Evolutionary conservation across 2,329 filamentous ascomycete genomes (phyloP), one percentile per base, ranked within the genome.

Genomic region (Apiospora marii): DNA sequence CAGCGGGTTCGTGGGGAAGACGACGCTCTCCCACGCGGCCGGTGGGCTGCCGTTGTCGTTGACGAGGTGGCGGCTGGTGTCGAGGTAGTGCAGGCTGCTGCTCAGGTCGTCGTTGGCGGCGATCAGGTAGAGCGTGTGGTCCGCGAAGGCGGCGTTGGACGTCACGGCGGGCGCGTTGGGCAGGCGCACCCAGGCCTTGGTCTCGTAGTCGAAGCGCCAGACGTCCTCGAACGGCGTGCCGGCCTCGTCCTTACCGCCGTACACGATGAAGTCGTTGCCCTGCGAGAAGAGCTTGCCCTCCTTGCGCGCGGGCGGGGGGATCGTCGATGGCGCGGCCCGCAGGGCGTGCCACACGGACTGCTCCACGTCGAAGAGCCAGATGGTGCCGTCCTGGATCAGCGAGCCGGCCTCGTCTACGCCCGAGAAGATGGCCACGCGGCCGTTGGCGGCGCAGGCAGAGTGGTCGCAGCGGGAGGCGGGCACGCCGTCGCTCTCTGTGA

Each of bases 141-240:
- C 82, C 0, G 83, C 82, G 34, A 88, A 81, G 3, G 86, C 82
- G 8, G 88, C 79, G 48, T 82, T 83, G 0, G 83, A 72, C 3
- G 83, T 80, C 0, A 82, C 67, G 1, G 77, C 82, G 0, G 85
- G 82, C 1, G 85, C 82, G 0, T 82, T 77, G 0, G 88, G 87
- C 14, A 90, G 81, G 48, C 84, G 82, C 1, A 82, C 84, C 88
- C 88, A 90, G 0, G 83, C 85, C 5, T 83, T 81, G 3, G 83
- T 82, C 34, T 80, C 80, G 53, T 87, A 82, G 72, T 88, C 84
- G 75, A 88, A 89, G 48, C 85, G 81, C 82, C 88, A 87, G 12
- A 84, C 83, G 74, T 90, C 88, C 12, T 80, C 82, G 12, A 83
- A 74, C 1, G 81, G 75, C 14, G 74, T 74, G 10, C 74, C 79